These are phyloP conservation scores for Peziza echinospora DNA, from an alignment of 495 filamentous ascomycete species.

Conservation along the genomic window DNA sequence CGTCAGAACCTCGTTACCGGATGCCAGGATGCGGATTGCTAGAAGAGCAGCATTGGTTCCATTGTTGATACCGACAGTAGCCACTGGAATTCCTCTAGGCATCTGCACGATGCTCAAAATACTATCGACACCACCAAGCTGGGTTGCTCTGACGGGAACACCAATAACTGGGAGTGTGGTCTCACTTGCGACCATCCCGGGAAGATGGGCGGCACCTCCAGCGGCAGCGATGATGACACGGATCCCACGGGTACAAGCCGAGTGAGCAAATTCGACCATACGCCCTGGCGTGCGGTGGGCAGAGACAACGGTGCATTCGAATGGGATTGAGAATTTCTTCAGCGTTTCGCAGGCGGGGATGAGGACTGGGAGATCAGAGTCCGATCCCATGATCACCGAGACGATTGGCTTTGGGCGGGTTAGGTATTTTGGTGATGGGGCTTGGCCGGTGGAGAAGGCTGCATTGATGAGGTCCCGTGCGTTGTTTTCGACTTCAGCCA, in stretches of 20 bases:
- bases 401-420: conserved; percentile 33
- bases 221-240: conserved; percentile 90
- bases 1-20: conserved; percentile 35
- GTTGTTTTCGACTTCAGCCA: conserved; percentile 48
- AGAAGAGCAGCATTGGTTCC: conserved; percentile 76
- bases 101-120: conserved; percentile 83
- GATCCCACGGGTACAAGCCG: conserved; percentile 45
- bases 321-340: conserved; percentile 50
- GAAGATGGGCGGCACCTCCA: conserved; percentile 76
- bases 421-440: conserved; percentile 2
- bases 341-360: conserved; percentile 57
- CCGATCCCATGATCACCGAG: conserved; percentile 84
- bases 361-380: conserved; percentile 70
- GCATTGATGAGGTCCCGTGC: conserved; percentile 43
- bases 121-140: conserved; percentile 74
- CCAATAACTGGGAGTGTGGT: conserved; percentile 85
- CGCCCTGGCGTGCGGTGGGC: conserved; percentile 74
- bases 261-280: conserved; percentile 56
- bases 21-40: conserved; percentile 65
- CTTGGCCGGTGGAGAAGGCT: conserved; percentile 37
- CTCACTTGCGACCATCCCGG: conserved; percentile 75
- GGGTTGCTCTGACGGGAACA: conserved; percentile 69
- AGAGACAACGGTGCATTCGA: conserved; percentile 65
- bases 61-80: conserved; percentile 85
- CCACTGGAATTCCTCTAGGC: conserved; percentile 70